Evolutionary conservation across 2,329 filamentous ascomycete species (phyloP).

Genomic region (Ophiostoma himal-ulmi): DNA sequence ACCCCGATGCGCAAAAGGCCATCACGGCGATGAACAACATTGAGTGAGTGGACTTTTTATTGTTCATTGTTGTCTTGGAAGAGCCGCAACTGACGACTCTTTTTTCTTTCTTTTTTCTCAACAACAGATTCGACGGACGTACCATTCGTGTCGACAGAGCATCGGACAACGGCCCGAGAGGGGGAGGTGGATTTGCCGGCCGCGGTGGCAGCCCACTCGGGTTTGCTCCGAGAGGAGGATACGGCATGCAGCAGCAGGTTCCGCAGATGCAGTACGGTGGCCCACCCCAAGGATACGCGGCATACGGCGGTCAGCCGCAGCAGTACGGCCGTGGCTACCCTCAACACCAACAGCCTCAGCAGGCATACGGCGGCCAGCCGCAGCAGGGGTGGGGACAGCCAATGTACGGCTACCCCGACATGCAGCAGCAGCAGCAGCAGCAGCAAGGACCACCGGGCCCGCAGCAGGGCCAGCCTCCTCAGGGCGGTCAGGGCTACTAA

Average conservation of each 20-base stretch:
- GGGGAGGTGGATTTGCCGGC: slow-evolving; percentile 43
- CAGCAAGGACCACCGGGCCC: slow-evolving; percentile 37
- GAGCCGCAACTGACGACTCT: slow-evolving; percentile 13
- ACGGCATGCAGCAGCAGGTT: slow-evolving; percentile 32
- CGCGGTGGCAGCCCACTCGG: slow-evolving; percentile 34
- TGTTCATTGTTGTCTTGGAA: slow-evolving; percentile 4
- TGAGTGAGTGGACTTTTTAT: slow-evolving; percentile 59
- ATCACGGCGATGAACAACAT: slow-evolving; percentile 79
- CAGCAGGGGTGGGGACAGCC: slow-evolving; percentile 33
- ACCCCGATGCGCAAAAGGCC: slow-evolving; percentile 68
- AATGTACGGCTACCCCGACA: slow-evolving; percentile 45
- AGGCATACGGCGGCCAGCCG: slow-evolving; percentile 39
- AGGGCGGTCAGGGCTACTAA: slow-evolving; percentile 33
- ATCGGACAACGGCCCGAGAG: slow-evolving; percentile 67
- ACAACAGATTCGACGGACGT: slow-evolving; percentile 59
- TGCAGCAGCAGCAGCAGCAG: slow-evolving; percentile 33
- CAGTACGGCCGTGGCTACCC: slow-evolving; percentile 41
- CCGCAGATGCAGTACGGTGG: slow-evolving; percentile 35
- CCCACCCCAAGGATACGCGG: slow-evolving; percentile 34
- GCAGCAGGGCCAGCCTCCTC: slow-evolving; percentile 36
- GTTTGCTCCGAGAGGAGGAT: slow-evolving; percentile 33
- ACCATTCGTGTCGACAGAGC: slow-evolving; percentile 94
- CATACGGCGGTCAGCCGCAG: slow-evolving; percentile 33
- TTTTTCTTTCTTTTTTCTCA: slow-evolving; percentile 23
- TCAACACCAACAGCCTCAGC: slow-evolving; percentile 32